Percentiles rank a stretch among this genome's conserved stretches.
Evolutionary conservation across 1,284 basidiomycete genomes (phyloP).

Genomic region (Cryptococcus hybrid): DNA sequence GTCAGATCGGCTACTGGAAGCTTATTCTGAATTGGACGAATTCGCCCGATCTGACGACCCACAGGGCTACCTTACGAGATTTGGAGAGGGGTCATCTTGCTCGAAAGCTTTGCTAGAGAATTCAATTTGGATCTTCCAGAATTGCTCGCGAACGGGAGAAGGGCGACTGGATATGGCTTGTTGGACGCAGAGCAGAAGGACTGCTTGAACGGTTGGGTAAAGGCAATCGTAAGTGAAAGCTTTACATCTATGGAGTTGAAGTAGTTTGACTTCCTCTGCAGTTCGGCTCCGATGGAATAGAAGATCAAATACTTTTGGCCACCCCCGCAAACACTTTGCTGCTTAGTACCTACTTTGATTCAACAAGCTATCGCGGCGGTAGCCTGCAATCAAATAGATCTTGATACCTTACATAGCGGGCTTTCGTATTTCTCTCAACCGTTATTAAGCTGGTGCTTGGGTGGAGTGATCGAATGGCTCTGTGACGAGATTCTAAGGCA

Average conservation of each 20-base stretch:
- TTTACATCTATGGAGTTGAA: background rate
- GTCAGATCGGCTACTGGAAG: constrained; percentile 19
- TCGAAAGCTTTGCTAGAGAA: constrained; percentile 32
- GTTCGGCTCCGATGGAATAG: constrained; percentile 50
- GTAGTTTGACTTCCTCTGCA: constrained; percentile 6
- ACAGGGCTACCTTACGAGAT: constrained; percentile 43
- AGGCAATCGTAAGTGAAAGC: constrained; percentile 37
- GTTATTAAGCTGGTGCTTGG: constrained; percentile 55
- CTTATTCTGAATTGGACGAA: constrained; percentile 22
- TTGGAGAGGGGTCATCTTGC: constrained; percentile 45
- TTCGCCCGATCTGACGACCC: constrained; percentile 38
- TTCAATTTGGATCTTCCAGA: constrained; percentile 27
- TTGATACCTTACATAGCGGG: constrained; percentile 54
- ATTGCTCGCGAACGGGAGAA: constrained; percentile 32
- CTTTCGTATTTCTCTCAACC: constrained; percentile 56
- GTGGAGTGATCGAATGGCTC: constrained; percentile 52
- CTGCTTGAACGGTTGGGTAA: constrained; percentile 46
- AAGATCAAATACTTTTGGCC: constrained; percentile 47
- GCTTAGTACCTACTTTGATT: constrained; percentile 53
- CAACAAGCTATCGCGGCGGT: constrained; percentile 53
- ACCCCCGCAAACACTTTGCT: constrained; percentile 52
- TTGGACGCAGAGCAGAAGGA: constrained; percentile 39
- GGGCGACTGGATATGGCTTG: constrained; percentile 32
- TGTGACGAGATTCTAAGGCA: constrained; percentile 42
- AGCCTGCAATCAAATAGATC: constrained; percentile 52